Conservation (phyloP, 441 rosid species). For the Croton setiger region DNA sequence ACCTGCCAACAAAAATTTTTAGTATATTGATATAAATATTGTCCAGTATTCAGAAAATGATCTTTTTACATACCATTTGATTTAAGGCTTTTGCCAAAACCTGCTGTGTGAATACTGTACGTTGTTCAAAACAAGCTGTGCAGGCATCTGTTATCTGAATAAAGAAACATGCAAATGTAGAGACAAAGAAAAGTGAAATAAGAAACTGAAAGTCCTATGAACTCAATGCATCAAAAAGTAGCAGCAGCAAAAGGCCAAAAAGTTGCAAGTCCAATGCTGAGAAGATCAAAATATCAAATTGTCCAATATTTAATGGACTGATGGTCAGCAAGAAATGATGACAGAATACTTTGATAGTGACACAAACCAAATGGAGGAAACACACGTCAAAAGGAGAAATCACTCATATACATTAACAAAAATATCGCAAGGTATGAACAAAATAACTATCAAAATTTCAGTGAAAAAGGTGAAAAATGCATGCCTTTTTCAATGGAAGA, state of each 20-base stretch:
- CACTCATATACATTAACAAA: not conserved
- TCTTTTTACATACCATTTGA: constrained; percentile 66
- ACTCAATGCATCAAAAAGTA: not conserved
- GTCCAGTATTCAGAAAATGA: constrained; percentile 13
- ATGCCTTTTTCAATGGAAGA: constrained; percentile 81
- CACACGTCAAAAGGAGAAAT: not conserved
- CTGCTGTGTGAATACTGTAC: constrained; percentile 96
- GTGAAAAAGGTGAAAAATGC: constrained; percentile 22
- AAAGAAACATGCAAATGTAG: constrained; percentile 1
- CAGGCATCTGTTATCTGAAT: constrained; percentile 91
- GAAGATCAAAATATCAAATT: not conserved
- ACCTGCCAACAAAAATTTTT: constrained; percentile 51
- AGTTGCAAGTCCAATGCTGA: not conserved
- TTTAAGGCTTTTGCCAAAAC: constrained; percentile 94
- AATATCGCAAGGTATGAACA: not conserved
- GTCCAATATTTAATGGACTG: not conserved
- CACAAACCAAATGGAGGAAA: not conserved
- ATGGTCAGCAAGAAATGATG: not conserved
- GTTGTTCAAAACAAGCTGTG: constrained; percentile 98
- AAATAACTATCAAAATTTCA: constrained; percentile 21
- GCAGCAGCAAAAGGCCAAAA: not conserved
- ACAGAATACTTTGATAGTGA: not conserved
- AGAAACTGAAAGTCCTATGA: not conserved
- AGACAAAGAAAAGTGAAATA: not conserved
- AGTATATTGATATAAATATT: constrained; percentile 13